phyloP scores from a whole-genome alignment of 192 early-diverging fungal species.

The Neocallimastix lanati region DNA sequence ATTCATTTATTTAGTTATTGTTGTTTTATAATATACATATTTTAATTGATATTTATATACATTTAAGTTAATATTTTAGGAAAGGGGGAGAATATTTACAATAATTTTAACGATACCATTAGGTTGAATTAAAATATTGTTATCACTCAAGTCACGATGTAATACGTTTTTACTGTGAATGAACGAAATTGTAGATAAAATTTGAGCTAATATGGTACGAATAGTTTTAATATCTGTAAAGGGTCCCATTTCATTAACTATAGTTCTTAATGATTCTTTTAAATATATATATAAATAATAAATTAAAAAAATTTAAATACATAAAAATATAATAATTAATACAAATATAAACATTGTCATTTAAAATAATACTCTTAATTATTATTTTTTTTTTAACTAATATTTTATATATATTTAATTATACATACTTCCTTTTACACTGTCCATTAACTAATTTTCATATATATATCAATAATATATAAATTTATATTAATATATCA shows the following conservation, averaged over 20 bases:
- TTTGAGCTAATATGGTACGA: not conserved
- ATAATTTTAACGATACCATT: not conserved
- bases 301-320: too few relatives aligned
- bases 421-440: too few relatives aligned
- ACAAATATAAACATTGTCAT: not conserved
- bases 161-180: not conserved
- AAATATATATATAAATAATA: too few relatives aligned
- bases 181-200: not conserved
- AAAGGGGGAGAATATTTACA: not conserved
- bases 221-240: not conserved
- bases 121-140: not conserved
- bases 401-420: not conserved
- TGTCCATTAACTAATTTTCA: too few relatives aligned
- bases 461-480: too few relatives aligned
- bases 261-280: not conserved
- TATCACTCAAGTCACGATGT: not conserved
- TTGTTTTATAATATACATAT: too few relatives aligned
- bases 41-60: too few relatives aligned
- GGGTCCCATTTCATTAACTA: not conserved
- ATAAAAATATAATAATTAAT: too few relatives aligned
- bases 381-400: too few relatives aligned
- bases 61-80: too few relatives aligned
- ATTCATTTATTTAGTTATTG: too few relatives aligned
- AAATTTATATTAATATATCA: too few relatives aligned
- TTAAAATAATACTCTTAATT: not conserved